phyloP scores from a whole-genome alignment of 1,284 basidiomycete genomes.

The Cyathus olla region DNA sequence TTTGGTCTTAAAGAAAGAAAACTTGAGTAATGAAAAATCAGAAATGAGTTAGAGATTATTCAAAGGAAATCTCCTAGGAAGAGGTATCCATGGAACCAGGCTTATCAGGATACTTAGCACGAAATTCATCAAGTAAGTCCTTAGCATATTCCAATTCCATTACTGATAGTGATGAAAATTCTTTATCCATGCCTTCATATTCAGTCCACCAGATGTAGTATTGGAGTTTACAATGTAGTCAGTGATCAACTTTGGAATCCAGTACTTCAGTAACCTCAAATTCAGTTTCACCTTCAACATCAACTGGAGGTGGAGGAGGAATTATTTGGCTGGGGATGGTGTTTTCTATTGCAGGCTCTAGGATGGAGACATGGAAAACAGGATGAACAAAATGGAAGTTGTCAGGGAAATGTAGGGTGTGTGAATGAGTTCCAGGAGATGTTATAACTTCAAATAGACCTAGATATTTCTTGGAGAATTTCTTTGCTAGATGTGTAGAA shows the following conservation, averaged over 20 bases:
- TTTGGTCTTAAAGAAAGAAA: too few species aligned
- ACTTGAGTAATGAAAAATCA: too few species aligned
- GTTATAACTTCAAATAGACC: conserved; percentile 42
- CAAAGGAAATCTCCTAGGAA: too few species aligned
- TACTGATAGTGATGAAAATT: conserved; percentile 19
- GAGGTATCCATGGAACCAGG: too few species aligned
- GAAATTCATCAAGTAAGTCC: too few species aligned
- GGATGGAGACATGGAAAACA: conserved; percentile 42
- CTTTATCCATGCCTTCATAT: conserved; percentile 25
- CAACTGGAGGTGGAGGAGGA: conserved; percentile 31
- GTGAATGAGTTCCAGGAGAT: conserved; percentile 13
- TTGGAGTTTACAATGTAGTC: conserved; percentile 7
- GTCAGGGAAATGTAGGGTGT: conserved; percentile 7
- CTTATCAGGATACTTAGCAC: too few species aligned
- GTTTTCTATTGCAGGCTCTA: conserved; percentile 27
- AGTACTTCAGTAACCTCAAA: conserved; percentile 29
- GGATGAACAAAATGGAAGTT: conserved; percentile 11
- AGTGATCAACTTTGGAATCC: too few species aligned
- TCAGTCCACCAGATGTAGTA: conserved; percentile 24
- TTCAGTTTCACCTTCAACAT: conserved; percentile 24
- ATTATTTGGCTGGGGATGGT: conserved; percentile 18
- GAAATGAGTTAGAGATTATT: too few species aligned
- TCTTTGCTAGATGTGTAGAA: conserved; percentile 36
- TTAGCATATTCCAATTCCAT: too few species aligned
- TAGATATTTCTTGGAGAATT: conserved; percentile 35